Evolutionary conservation across 1,284 basidiomycete genomes (phyloP).

Genomic region (Cystobasidium pallidum): DNA sequence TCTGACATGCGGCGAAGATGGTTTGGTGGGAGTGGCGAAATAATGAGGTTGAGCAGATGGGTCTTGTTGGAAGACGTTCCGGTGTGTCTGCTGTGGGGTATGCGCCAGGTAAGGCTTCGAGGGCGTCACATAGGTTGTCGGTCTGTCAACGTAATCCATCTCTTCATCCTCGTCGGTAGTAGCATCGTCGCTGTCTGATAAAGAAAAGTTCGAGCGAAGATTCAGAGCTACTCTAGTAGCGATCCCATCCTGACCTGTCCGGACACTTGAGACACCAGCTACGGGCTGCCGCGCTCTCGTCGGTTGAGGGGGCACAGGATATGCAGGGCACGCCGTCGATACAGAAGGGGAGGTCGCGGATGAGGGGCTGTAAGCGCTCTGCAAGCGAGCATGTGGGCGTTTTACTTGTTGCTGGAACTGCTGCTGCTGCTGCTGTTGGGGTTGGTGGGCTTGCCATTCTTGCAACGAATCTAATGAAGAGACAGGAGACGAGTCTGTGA

Average conservation of each 20-base stretch:
- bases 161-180: slow-evolving; percentile 38
- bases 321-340: slow-evolving; percentile 26
- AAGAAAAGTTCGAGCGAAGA: slow-evolving; percentile 37
- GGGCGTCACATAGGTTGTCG: slow-evolving; percentile 7
- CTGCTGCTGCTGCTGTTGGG: slow-evolving; percentile 37
- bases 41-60: background rate
- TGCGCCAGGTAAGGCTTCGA: slow-evolving; percentile 2
- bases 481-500: slow-evolving; percentile 37
- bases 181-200: slow-evolving; percentile 39
- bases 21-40: slow-evolving; percentile 4
- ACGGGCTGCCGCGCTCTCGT: slow-evolving; percentile 8
- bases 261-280: slow-evolving; percentile 13
- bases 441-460: slow-evolving; percentile 38
- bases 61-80: background rate
- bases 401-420: slow-evolving; percentile 37
- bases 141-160: slow-evolving; percentile 29
- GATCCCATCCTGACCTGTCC: slow-evolving; percentile 18
- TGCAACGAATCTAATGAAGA: slow-evolving; percentile 42
- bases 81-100: background rate
- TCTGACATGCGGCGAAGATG: slow-evolving; percentile 1
- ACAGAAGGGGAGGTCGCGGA: slow-evolving; percentile 35
- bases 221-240: slow-evolving; percentile 30
- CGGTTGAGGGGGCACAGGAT: slow-evolving; percentile 11
- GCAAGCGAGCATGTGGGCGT: slow-evolving; percentile 22
- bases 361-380: slow-evolving; percentile 35